Conservation (phyloP, 2,329 filamentous ascomycete genomes). For the Rhinocladiella similis region DNA sequence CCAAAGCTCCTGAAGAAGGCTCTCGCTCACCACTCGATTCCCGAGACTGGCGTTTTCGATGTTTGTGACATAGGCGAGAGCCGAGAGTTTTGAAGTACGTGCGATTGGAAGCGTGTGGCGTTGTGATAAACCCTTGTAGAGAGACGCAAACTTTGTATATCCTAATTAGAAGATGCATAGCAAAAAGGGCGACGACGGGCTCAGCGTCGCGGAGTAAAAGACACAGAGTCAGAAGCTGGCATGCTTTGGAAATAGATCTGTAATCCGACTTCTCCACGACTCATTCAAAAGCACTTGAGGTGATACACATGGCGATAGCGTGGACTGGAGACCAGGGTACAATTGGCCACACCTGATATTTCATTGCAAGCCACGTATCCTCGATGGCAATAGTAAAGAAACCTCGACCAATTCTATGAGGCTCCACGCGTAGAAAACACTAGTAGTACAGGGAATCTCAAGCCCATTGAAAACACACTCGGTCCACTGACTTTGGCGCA, state of each 20-base stretch:
- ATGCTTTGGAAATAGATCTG: too few relatives aligned
- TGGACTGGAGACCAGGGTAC: too few relatives aligned
- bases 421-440: neutral
- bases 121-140: neutral
- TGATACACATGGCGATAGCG: too few relatives aligned
- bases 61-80: constrained; percentile 83
- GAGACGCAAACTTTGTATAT: neutral
- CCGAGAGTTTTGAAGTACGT: constrained; percentile 62
- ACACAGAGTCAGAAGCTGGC: too few relatives aligned
- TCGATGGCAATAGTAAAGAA: too few relatives aligned
- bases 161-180: too few relatives aligned
- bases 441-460: constrained; percentile 1
- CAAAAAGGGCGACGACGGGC: too few relatives aligned
- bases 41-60: constrained; percentile 75
- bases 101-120: neutral
- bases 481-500: neutral
- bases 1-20: constrained; percentile 71
- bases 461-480: neutral
- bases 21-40: constrained; percentile 56
- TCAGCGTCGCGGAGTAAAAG: too few relatives aligned
- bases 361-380: too few relatives aligned
- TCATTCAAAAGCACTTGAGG: too few relatives aligned
- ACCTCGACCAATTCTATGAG: neutral
- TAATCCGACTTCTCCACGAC: too few relatives aligned
- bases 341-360: too few relatives aligned